Evolutionary conservation across 441 rosid genomes (phyloP).

Genomic region (Gossypium aridum): DNA sequence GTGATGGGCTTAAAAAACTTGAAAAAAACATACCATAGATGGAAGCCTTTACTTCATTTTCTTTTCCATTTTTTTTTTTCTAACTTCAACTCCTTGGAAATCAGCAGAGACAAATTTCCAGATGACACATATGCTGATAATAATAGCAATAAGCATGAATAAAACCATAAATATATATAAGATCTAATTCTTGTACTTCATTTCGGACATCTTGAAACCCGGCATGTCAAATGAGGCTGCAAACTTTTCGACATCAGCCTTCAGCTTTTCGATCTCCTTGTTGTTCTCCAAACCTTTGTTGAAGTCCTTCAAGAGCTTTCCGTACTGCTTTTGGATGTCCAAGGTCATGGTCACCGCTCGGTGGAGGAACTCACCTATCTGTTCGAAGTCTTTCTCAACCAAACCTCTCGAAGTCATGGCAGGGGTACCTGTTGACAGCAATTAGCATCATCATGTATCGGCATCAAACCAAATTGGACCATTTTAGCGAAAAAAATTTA

Average conservation of each 20-base stretch:
- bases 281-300: slow-evolving; percentile 94
- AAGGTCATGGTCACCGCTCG: slow-evolving; percentile 77
- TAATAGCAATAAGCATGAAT: not conserved
- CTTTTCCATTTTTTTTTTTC: not conserved
- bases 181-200: slow-evolving; percentile 80
- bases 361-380: slow-evolving; percentile 90
- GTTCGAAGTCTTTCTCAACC: slow-evolving; percentile 91
- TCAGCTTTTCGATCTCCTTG: slow-evolving; percentile 80
- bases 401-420: slow-evolving; percentile 98
- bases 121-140: not conserved
- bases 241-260: slow-evolving; percentile 89
- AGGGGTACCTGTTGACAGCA: slow-evolving; percentile 59
- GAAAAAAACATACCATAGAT: not conserved
- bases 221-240: slow-evolving; percentile 92
- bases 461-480: not conserved
- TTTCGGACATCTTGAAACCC: slow-evolving; percentile 73
- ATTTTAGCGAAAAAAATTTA: not conserved
- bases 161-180: not conserved
- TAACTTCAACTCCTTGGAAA: not conserved
- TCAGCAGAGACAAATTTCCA: not conserved
- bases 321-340: slow-evolving; percentile 74
- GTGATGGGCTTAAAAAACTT: not conserved
- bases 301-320: slow-evolving; percentile 95
- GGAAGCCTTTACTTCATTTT: not conserved
- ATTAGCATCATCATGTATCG: not conserved